Base-by-base conservation (phyloP, 1,284 basidiomycete genomes). In the Entoloma clypeatum region DNA sequence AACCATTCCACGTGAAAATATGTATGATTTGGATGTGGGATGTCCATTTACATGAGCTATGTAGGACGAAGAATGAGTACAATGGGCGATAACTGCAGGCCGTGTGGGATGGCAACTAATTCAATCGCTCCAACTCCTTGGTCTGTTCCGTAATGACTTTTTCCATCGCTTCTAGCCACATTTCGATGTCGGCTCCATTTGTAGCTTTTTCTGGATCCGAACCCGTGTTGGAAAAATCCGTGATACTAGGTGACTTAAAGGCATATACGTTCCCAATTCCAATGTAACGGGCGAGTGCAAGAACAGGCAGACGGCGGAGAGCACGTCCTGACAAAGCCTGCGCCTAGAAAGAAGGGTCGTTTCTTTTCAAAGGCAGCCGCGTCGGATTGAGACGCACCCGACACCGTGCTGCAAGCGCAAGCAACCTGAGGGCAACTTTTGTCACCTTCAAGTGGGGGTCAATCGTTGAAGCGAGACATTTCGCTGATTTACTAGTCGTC, bases 311-410 rank as follows among this genome's bases (percentile, higher is more conserved):
- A 7, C 92, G 79, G 9, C 95, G 79, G 5, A 99, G 72, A 3
- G 91, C 84, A 33, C 94, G 81, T 11, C 95, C 94, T 7, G 94
- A 96, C 68, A 95, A 78, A n/a, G 79, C 79, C 60, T 89, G 74
- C 22, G 65, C 61, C 79, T 79, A 40, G 13, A 21, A 16, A 11
- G 10, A 21, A 22, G 6, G 7, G 9, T 21, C 29, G 25, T 29
- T 8, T 8, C 16, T 18, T 21, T 34, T 5, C 10, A 10, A 22
- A 17, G 21, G 7, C 17, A 19, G 6, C 13, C n/a, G 6, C 14
- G 26, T 41, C 26, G 14, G 22, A 10, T 23, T 33, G 18, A 29
- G 35, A 54, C 78, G 50, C 64, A 93, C 92, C 57, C 77, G 72
- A 62, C 92, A 95, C 53, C 72, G 69, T 7, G 74, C 65, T 0